Evolutionary conservation across 1,139 yeast genomes (phyloP), one percentile per base, ranked within the genome.

Genomic region (Debaryomycetaceae sp.): DNA sequence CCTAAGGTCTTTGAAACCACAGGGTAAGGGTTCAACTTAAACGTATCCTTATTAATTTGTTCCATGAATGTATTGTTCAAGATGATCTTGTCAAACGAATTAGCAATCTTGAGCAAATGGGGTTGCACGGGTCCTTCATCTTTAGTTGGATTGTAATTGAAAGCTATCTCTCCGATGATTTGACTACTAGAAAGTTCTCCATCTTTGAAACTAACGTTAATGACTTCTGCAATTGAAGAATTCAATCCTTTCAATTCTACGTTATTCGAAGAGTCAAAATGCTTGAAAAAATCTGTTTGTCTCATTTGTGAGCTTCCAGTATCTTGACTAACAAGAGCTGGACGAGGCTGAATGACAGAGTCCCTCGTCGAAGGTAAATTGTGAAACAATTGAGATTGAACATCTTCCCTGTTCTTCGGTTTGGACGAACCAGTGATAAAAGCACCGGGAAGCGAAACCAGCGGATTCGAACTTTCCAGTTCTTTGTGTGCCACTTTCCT

Each of bases 211-310:
- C 75, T 72, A 4, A 87, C 94, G 56, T 82, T 85, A 46, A 87
- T 71, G n/a, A 85, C 81, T 60, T 88, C 96, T 11, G 91, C 91
- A 46, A 87, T 66, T 30, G 94, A 83, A 1, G 88, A 79, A 54
- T 83, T 83, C 52, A 88, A 69, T 2, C 94, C 95, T n/a, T 69
- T 58, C 3, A 73, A 68, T 39, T 75, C 75, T 11, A 80, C 77
- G 19, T 48, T 50, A 17, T 45, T 45, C 8, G 55, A 42, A n/a
- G 57, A 41, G 26, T 58, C 66, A 41, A 61, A 61, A 44, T 68
- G 94, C 51, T 74, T 77, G 56, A 77, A 75, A 31, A 59, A 49
- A 35, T 63, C 70, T 30, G 44, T 55, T 36, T 61, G 65, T 42
- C 56, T 58, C 45, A 65, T 51, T 35, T 65, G 45, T 5, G 70